A percentile compares a stretch with the other conserved stretches of the same genome.
Conservation (phyloP, 2,329 filamentous ascomycete genomes). For the Pseudopithomyces chartarum region DNA sequence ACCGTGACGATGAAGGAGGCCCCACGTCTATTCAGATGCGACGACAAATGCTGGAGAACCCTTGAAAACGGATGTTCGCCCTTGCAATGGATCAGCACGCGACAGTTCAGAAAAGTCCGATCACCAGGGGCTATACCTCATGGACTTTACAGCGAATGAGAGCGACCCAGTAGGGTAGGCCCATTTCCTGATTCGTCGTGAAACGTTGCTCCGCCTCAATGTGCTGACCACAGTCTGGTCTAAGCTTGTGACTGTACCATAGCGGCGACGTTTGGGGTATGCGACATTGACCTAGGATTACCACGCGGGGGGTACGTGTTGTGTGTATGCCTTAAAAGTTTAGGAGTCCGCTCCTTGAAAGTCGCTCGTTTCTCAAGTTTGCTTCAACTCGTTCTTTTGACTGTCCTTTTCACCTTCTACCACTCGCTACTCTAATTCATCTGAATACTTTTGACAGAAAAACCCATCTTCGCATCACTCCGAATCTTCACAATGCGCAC, state of each 20-base stretch:
- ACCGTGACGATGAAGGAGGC: too few relatives aligned
- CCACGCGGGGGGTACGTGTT: neutral
- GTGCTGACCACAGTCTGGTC: neutral
- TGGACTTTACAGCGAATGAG: slow-evolving; percentile 5
- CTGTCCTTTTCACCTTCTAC: neutral
- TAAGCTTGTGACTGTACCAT: neutral
- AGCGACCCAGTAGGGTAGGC: neutral
- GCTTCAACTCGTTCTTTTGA: neutral
- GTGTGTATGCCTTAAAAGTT: neutral
- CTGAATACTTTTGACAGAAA: neutral
- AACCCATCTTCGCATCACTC: neutral
- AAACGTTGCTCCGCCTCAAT: slow-evolving; percentile 1
- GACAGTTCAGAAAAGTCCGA: slow-evolving; percentile 6
- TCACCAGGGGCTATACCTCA: neutral
- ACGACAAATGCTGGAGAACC: neutral
- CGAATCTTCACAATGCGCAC: neutral
- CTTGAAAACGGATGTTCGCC: neutral
- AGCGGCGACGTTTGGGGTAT: neutral
- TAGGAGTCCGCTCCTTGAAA: neutral
- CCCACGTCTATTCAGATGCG: neutral
- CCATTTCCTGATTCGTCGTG: neutral
- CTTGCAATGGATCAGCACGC: neutral
- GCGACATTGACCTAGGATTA: neutral
- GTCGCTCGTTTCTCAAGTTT: neutral
- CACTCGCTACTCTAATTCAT: neutral